Evolutionary conservation across 2,329 filamentous ascomycete genomes (phyloP).

Genomic region (Trichophyton mentagrophytes): DNA sequence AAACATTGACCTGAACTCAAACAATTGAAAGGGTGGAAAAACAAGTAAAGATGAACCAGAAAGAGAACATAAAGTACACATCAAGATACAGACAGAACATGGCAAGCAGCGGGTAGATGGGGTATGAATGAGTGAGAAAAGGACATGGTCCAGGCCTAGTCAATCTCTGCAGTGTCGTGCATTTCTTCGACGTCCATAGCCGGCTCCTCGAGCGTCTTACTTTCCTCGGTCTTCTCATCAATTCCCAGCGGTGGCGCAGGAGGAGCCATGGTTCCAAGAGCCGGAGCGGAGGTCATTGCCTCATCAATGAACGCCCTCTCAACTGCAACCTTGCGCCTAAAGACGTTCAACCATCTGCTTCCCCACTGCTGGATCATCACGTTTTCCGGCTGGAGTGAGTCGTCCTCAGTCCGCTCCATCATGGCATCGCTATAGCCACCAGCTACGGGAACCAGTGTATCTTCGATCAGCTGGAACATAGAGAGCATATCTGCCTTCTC

Average conservation of each 20-base stretch:
- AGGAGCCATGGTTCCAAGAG: conserved; percentile 28
- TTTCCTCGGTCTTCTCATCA: not conserved
- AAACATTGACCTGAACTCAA: not conserved
- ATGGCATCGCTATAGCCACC: conserved; percentile 59
- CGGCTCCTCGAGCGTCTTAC: not conserved
- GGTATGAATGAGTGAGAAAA: not conserved
- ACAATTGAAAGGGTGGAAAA: not conserved
- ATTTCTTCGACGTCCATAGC: conserved; percentile 11
- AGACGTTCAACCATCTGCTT: conserved; percentile 73
- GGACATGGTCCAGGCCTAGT: conserved; percentile 1
- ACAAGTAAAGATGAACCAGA: not conserved
- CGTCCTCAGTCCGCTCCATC: conserved; percentile 52
- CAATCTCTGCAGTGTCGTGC: conserved; percentile 22
- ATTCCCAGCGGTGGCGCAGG: conserved; percentile 10
- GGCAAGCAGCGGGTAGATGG: not conserved
- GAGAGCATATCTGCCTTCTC: conserved; percentile 65
- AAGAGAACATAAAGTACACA: not conserved
- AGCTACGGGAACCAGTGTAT: conserved; percentile 61
- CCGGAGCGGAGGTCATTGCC: conserved; percentile 38
- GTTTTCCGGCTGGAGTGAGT: conserved; percentile 41
- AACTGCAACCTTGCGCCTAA: conserved; percentile 66
- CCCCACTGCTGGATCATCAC: conserved; percentile 67
- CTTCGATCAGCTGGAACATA: conserved; percentile 69
- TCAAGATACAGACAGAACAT: not conserved
- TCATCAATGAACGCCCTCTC: conserved; percentile 62